Conservation (phyloP, 1,139 yeast genomes). For the Dujonia santamariae region DNA sequence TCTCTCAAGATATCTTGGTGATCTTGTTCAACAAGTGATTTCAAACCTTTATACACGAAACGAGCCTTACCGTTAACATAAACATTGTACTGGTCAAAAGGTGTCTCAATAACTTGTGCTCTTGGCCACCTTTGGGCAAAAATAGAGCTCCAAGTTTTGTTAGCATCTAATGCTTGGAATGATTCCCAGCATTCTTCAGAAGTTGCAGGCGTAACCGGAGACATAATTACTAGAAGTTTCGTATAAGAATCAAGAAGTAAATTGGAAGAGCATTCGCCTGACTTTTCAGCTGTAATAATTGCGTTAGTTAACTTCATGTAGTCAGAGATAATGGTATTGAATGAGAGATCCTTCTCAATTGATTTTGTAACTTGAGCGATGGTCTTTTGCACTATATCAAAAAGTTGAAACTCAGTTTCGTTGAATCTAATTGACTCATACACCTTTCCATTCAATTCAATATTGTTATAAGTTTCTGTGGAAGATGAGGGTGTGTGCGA, state of each 20-base stretch:
- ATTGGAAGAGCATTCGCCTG: slow-evolving; percentile 17
- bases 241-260: slow-evolving; percentile 41
- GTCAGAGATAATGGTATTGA: slow-evolving; percentile 86
- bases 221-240: slow-evolving; percentile 54
- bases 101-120: slow-evolving; percentile 32
- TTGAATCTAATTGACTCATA: slow-evolving; percentile 22
- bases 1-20: slow-evolving; percentile 13
- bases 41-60: slow-evolving; percentile 36
- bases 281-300: slow-evolving; percentile 36
- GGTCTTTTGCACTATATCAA: slow-evolving; percentile 54
- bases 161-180: slow-evolving; percentile 6
- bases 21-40: slow-evolving; percentile 5
- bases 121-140: slow-evolving; percentile 56
- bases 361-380: slow-evolving; percentile 54
- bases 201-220: slow-evolving; percentile 78
- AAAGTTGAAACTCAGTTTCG: slow-evolving; percentile 50
- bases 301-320: slow-evolving; percentile 80
- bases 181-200: slow-evolving; percentile 81
- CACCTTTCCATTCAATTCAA: slow-evolving; percentile 20
- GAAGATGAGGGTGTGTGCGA: neutral
- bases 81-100: slow-evolving; percentile 42
- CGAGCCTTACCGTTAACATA: slow-evolving; percentile 71
- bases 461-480: slow-evolving; percentile 10
- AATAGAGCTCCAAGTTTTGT: slow-evolving; percentile 45
- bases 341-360: slow-evolving; percentile 54